phyloP scores from a whole-genome alignment of 129 eudicot genomes.

The Chrysanthemum makinoi region DNA sequence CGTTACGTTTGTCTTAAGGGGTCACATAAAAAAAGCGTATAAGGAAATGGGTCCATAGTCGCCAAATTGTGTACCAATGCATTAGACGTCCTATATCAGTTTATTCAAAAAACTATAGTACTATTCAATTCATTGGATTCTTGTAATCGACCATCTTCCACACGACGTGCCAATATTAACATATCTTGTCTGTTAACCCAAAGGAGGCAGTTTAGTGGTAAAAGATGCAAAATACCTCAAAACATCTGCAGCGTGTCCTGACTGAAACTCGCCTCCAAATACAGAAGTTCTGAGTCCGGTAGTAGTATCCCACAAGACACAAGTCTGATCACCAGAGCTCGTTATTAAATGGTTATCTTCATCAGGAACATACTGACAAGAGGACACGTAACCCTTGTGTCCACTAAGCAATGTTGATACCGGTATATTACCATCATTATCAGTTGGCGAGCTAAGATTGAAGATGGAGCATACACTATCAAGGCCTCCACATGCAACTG shows the following conservation, averaged over 20 bases:
- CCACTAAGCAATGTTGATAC: conserved; percentile 82
- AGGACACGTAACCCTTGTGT: conserved; percentile 92
- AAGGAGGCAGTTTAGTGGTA: neutral
- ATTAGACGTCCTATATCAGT: neutral
- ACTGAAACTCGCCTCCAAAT: conserved; percentile 94
- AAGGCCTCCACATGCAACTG: conserved; percentile 98
- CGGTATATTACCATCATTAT: conserved; percentile 80
- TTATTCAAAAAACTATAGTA: neutral
- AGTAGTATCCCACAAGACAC: conserved; percentile 87
- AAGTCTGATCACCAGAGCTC: conserved; percentile 93
- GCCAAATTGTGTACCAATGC: neutral
- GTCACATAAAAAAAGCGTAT: neutral
- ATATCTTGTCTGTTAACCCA: too few relatives aligned
- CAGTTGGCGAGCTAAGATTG: conserved; percentile 70
- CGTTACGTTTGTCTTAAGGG: neutral
- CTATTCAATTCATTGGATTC: neutral
- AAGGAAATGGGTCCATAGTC: neutral
- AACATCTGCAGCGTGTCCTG: conserved; percentile 91
- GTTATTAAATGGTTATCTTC: conserved; percentile 83
- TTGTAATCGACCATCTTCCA: neutral
- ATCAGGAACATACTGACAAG: conserved; percentile 91
- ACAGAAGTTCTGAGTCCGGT: conserved; percentile 85
- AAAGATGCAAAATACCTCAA: conserved; percentile 45
- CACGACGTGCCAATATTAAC: too few relatives aligned
- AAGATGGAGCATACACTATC: conserved; percentile 89